Evolutionary conservation across 495 filamentous ascomycete species (phyloP).

Genomic region (Aspergillus coremiiformis): DNA sequence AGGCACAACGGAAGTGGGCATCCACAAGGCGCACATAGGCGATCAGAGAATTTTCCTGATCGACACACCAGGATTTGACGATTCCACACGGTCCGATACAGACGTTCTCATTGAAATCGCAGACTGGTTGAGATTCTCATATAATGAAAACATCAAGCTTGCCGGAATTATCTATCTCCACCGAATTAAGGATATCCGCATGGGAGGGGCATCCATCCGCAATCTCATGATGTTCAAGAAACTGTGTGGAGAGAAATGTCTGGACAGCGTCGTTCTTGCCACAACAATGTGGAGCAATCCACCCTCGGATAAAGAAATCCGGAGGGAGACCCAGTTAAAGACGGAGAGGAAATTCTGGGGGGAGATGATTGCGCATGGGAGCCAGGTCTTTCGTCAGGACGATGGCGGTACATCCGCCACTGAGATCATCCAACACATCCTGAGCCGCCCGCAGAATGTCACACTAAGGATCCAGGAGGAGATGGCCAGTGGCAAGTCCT

Average conservation of each 20-base stretch:
- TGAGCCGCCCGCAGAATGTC: no score
- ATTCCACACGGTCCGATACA: slow-evolving; percentile 35
- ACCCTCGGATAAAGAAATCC: no score
- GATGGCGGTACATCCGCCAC: no score
- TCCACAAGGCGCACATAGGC: no score
- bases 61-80: slow-evolving; percentile 47
- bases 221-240: background rate
- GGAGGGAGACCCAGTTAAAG: no score
- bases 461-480: no score
- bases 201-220: background rate
- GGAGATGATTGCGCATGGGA: no score
- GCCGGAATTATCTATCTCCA: background rate
- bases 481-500: no score
- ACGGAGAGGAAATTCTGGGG: no score
- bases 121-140: background rate
- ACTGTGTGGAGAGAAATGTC: background rate
- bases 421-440: no score
- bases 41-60: slow-evolving; percentile 18
- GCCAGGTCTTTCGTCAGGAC: no score
- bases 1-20: no score
- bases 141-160: background rate
- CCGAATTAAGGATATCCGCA: background rate
- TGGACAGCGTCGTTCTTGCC: background rate
- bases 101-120: slow-evolving; percentile 26
- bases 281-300: background rate